Base-by-base conservation (phyloP, 208 protist species). In the Trypanosoma rangeli region DNA sequence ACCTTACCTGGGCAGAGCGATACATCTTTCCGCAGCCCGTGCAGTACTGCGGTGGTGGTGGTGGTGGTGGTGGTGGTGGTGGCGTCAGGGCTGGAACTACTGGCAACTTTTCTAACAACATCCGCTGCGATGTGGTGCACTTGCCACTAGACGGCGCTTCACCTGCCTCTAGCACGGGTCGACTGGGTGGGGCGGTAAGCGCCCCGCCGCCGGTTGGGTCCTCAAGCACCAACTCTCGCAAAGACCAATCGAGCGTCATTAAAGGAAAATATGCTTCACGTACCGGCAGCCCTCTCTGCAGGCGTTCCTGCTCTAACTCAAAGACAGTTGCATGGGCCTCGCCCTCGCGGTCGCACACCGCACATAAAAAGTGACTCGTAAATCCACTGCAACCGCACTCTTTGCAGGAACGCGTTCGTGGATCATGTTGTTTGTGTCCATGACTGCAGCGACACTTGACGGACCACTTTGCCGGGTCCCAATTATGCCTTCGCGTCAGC, bases 391-490 rank as follows among this genome's bases (percentile, higher is more conserved):
- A 96, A 63, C 81, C 75, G 69, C 82, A 93, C 48, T 65, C 46
- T 7, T 69, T 73, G 59, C 87, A 86, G 53, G 59, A 24, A 4
- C 77, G 59, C 12, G 9, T 59, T 29, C 50, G 28, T 1, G 84
- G 68, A 46, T 85, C 69, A 72, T 97, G 93, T 39, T 71, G 73
- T 44, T 68, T 72, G 68, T 74, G 58, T 13, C 83, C 81, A 70
- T 97, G 89, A 7, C 82, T 72, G 80, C 90, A 97, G 55, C 80
- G 82, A 73, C 93, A 97, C 79, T 93, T 93, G 42, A 84, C 69
- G 15, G 81, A 84, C 86, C 86, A 96, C 68, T 67, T 46, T 42
- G 66, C 53, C 15, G 75, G 68, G 64, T 95, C 75, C 68, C 86
- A 95, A 61, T 87, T 78, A 0, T 60, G 68, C 13, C 91, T 76